A percentile compares a stretch with the other conserved stretches of the same genome.
These are phyloP conservation scores for Pseudozyma tsukubaensis DNA, from an alignment of 1,284 basidiomycete genomes.

Conservation along the genomic window DNA sequence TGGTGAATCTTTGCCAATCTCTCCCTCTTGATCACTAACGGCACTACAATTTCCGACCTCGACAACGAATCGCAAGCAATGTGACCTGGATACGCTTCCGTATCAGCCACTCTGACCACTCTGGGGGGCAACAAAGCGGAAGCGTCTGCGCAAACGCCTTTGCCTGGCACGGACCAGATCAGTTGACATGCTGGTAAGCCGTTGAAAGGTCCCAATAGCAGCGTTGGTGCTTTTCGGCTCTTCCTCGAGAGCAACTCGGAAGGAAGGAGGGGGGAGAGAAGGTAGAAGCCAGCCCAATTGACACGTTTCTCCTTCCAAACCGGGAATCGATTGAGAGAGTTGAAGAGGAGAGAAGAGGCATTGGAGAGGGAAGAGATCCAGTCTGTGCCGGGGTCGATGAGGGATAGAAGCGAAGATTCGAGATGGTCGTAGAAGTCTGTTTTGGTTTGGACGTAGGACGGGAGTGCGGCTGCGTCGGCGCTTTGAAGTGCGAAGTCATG, in stretches of 20 bases:
- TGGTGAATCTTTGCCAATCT: constrained; percentile 34
- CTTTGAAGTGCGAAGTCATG: constrained; percentile 6
- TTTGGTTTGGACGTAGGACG: constrained; percentile 70
- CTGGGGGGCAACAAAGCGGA: constrained; percentile 59
- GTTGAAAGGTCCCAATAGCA: constrained; percentile 69
- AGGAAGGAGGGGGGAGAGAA: constrained; percentile 67
- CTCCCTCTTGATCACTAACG: constrained; percentile 58
- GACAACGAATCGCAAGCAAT: constrained; percentile 70
- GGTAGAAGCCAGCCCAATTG: constrained; percentile 70
- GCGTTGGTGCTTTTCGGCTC: constrained; percentile 37
- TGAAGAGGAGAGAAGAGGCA: constrained; percentile 61
- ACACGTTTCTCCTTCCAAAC: constrained; percentile 56
- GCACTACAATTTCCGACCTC: constrained; percentile 69
- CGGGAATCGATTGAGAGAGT: constrained; percentile 60
- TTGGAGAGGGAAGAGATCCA: constrained; percentile 67
- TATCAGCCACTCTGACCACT: constrained; percentile 66
- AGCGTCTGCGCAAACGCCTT: constrained; percentile 69
- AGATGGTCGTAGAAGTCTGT: constrained; percentile 69
- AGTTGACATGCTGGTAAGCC: constrained; percentile 70
- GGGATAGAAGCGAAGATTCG: constrained; percentile 49
- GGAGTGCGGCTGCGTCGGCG: constrained; percentile 79
- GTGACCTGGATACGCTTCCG: constrained; percentile 68
- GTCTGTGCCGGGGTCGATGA: constrained; percentile 62
- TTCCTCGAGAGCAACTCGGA: constrained; percentile 17
- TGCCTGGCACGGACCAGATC: constrained; percentile 61